phyloP scores from a whole-genome alignment of 441 rosid species.

The Erodium chrysanthum region DNA sequence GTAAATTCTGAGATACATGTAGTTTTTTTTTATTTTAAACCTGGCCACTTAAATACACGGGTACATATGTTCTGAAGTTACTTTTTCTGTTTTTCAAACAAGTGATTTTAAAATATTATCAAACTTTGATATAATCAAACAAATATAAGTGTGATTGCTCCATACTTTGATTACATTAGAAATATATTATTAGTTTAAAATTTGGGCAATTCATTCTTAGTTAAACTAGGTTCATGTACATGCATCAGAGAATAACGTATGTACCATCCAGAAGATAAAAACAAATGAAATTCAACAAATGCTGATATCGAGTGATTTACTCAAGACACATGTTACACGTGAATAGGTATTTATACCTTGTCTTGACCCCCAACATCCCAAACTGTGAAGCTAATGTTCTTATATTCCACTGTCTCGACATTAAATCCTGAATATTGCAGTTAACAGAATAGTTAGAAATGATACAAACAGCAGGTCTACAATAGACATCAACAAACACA shows the following conservation, averaged over 20 bases:
- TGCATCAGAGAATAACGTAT: not conserved
- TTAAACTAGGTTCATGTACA: no score
- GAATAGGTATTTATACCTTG: slow-evolving; percentile 23
- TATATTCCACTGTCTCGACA: slow-evolving; percentile 37
- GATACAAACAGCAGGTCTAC: not conserved
- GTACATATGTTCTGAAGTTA: not conserved
- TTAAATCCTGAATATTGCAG: slow-evolving; percentile 28
- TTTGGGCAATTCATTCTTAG: not conserved
- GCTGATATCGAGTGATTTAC: not conserved
- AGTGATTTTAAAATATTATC: not conserved
- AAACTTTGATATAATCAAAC: not conserved
- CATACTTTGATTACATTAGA: not conserved
- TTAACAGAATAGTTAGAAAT: not conserved
- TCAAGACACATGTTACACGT: not conserved
- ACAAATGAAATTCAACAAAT: not conserved
- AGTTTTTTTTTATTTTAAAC: not conserved
- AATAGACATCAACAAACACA: not conserved
- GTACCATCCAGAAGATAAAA: not conserved
- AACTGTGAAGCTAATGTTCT: slow-evolving; percentile 38
- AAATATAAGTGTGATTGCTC: not conserved
- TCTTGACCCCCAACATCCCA: slow-evolving; percentile 48
- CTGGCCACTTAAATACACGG: not conserved
- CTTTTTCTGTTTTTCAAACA: not conserved
- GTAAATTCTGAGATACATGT: not conserved
- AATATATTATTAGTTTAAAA: not conserved